A percentile compares a stretch with the other conserved stretches of the same genome.
phyloP scores from a whole-genome alignment of 2,329 filamentous ascomycete species.

The Colletotrichum salicis region DNA sequence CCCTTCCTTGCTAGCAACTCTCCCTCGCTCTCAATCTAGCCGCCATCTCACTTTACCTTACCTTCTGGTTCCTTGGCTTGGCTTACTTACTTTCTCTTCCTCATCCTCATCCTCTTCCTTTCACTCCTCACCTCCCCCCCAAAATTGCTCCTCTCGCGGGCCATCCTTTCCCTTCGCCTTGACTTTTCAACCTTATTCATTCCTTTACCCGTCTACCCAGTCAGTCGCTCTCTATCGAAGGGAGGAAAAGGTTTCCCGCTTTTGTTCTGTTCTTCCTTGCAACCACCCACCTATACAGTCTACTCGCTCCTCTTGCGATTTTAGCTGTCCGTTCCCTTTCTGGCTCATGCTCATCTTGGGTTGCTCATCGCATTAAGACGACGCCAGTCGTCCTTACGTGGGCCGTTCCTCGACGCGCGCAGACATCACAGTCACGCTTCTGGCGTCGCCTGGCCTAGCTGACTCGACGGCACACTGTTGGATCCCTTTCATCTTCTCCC shows the following conservation, averaged over 20 bases:
- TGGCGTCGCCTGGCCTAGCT: neutral
- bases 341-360: neutral
- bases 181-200: conserved; percentile 5
- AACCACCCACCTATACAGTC: neutral
- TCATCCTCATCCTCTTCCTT: conserved; percentile 10
- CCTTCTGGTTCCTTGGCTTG: neutral
- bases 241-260: neutral
- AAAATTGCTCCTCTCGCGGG: neutral
- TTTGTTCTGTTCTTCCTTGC: neutral
- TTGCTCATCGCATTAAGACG: neutral
- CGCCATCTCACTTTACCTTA: neutral
- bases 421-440: neutral
- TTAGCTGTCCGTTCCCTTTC: neutral
- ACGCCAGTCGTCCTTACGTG: neutral
- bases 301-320: neutral
- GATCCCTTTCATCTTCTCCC: neutral
- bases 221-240: neutral
- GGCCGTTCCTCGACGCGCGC: neutral
- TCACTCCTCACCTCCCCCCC: neutral
- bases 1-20: conserved; percentile 26
- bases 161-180: neutral
- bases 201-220: conserved; percentile 13
- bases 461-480: neutral
- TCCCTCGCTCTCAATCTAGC: neutral
- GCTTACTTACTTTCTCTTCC: neutral